Percentiles rank a stretch among this genome's conserved stretches.
These are phyloP conservation scores for Raphanus hybrid DNA, from an alignment of 441 rosid species.

Conservation along the genomic window DNA sequence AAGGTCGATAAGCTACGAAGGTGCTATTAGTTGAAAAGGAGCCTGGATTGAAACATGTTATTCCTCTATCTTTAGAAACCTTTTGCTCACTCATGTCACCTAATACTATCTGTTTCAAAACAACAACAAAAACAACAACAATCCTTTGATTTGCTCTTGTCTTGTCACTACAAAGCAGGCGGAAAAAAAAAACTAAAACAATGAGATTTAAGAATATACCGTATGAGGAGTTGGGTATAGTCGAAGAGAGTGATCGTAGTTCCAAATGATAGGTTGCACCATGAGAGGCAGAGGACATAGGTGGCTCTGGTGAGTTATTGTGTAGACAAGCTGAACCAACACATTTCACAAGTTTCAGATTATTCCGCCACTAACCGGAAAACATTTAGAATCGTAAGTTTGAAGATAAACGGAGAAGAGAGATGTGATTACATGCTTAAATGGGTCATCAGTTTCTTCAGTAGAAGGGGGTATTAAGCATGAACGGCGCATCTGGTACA, in stretches of 20 bases:
- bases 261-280: constrained; percentile 94
- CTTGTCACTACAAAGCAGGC: background rate
- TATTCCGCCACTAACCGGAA: background rate
- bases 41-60: constrained; percentile 93
- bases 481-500: constrained; percentile 90
- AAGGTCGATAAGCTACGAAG: constrained; percentile 18
- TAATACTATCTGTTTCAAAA: constrained; percentile 67
- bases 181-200: background rate
- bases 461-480: constrained; percentile 87
- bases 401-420: constrained; percentile 12
- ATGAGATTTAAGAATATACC: constrained; percentile 53
- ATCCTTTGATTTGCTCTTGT: background rate
- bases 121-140: constrained; percentile 9
- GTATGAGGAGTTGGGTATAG: constrained; percentile 90
- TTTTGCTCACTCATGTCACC: constrained; percentile 87
- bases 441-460: constrained; percentile 85
- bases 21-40: constrained; percentile 51
- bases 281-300: constrained; percentile 92
- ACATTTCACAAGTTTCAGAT: background rate
- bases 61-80: constrained; percentile 76
- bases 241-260: constrained; percentile 88
- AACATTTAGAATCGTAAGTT: background rate
- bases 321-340: constrained; percentile 80
- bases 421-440: constrained; percentile 68
- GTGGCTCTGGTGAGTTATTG: constrained; percentile 96